Conservation (phyloP, 2,329 filamentous ascomycete genomes). For the Cucurbitaria berberidis region DNA sequence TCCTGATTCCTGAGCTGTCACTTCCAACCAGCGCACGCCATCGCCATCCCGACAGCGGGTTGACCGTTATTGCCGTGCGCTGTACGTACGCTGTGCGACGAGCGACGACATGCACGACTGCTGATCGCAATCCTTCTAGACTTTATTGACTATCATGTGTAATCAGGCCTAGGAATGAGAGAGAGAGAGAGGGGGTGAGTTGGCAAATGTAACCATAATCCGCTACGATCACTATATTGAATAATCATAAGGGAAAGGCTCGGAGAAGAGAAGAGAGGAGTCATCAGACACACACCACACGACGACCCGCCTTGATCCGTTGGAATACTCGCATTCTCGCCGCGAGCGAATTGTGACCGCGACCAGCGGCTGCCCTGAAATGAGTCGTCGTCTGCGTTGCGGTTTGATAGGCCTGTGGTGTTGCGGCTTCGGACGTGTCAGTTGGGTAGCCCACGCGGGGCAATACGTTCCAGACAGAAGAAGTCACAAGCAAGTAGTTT, state of each 20-base stretch:
- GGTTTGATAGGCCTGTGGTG: neutral
- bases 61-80: neutral
- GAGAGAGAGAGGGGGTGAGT: slow-evolving; percentile 4
- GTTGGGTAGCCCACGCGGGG: slow-evolving; percentile 7
- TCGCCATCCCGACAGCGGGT: slow-evolving; percentile 4
- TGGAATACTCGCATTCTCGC: neutral
- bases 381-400: neutral
- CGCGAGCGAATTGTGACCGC: neutral
- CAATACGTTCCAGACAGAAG: neutral
- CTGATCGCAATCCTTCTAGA: slow-evolving; percentile 4
- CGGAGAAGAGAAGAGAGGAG: neutral
- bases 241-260: neutral
- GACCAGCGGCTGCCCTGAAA: slow-evolving; percentile 1
- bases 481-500: neutral
- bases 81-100: too few relatives aligned
- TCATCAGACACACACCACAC: neutral
- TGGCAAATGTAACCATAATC: slow-evolving; percentile 4
- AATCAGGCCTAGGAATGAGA: too few relatives aligned
- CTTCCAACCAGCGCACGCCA: neutral
- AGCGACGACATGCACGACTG: neutral
- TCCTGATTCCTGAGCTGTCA: neutral
- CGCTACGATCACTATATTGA: too few relatives aligned
- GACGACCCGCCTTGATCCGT: neutral
- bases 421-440: neutral
- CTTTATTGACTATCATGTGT: neutral